A percentile compares a stretch with the other conserved stretches of the same genome.
Evolutionary conservation across 192 early-diverging fungal species (phyloP).

Genomic region (Mortierella hygrophila): DNA sequence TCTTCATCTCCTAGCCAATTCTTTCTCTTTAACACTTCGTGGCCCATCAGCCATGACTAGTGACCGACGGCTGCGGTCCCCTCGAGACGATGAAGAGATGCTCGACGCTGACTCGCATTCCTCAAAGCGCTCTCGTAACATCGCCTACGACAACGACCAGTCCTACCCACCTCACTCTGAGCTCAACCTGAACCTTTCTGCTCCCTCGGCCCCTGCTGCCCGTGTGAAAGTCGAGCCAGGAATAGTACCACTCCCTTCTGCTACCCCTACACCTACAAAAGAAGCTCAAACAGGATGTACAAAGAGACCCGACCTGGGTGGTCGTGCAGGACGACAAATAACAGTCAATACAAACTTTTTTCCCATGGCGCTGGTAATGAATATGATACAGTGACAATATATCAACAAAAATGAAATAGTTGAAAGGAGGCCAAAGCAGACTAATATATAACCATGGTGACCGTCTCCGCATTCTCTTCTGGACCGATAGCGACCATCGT

Average conservation of each 20-base stretch:
- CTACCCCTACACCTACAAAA: background rate
- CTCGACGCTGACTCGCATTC: background rate
- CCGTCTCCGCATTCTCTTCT: background rate
- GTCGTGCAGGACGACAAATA: background rate
- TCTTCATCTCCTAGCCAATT: background rate
- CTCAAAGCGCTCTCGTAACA: background rate
- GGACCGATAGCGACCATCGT: background rate
- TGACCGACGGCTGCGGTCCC: background rate
- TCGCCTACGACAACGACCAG: background rate
- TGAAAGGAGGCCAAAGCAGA: background rate
- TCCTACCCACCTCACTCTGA: background rate
- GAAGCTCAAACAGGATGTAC: background rate
- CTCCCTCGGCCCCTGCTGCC: background rate
- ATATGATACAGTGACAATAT: background rate
- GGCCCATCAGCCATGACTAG: background rate
- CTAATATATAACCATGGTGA: background rate
- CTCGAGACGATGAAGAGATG: background rate
- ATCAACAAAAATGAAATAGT: no score
- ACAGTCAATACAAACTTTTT: conserved; percentile 21
- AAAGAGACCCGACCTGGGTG: conserved; percentile 6
- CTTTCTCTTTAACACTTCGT: background rate
- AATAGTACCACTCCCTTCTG: background rate
- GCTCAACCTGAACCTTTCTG: background rate
- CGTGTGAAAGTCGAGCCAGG: background rate
- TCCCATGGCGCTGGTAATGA: conserved; percentile 3